These are phyloP conservation scores for Castanea crenata DNA, from an alignment of 306 rosid species.

Conservation along the genomic window DNA sequence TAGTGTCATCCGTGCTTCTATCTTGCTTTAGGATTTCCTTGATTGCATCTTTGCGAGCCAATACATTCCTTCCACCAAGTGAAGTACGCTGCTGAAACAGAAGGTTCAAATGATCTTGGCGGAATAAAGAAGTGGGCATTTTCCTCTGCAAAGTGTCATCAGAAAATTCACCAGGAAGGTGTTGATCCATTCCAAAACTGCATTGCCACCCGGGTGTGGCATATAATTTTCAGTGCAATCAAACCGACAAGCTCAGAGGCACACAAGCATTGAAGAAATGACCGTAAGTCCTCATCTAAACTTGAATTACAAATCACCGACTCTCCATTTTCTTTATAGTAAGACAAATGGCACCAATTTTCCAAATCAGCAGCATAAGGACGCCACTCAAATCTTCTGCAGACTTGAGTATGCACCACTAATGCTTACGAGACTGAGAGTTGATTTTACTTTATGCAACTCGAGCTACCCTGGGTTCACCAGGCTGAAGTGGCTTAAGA, in stretches of 20 bases:
- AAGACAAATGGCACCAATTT: slow-evolving; percentile 16
- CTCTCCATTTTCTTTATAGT: slow-evolving; percentile 5
- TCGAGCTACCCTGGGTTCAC: slow-evolving; percentile 14
- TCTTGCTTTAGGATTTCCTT: background rate
- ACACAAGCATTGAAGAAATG: slow-evolving; percentile 35
- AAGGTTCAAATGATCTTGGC: slow-evolving; percentile 12
- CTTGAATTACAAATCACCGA: slow-evolving; percentile 9
- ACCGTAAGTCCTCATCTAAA: slow-evolving; percentile 13
- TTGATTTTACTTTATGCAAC: background rate
- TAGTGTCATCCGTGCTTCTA: too few species aligned
- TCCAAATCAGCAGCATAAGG: slow-evolving; percentile 28
- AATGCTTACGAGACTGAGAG: too few species aligned
- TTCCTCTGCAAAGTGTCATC: too few species aligned
- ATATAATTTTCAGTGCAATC: background rate
- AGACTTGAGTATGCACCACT: background rate
- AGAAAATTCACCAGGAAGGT: slow-evolving; percentile 35
- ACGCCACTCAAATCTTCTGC: slow-evolving; percentile 33
- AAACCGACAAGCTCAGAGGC: slow-evolving; percentile 38
- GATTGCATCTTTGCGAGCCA: background rate
- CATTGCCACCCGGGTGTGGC: slow-evolving; percentile 56
- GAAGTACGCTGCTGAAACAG: slow-evolving; percentile 15
- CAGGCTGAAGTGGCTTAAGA: background rate
- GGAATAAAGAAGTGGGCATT: background rate
- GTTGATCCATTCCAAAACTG: slow-evolving; percentile 23
- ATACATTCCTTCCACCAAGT: background rate